These are phyloP conservation scores for Solanum chmielewskii DNA, from an alignment of 257 asterid species.

Conservation along the genomic window DNA sequence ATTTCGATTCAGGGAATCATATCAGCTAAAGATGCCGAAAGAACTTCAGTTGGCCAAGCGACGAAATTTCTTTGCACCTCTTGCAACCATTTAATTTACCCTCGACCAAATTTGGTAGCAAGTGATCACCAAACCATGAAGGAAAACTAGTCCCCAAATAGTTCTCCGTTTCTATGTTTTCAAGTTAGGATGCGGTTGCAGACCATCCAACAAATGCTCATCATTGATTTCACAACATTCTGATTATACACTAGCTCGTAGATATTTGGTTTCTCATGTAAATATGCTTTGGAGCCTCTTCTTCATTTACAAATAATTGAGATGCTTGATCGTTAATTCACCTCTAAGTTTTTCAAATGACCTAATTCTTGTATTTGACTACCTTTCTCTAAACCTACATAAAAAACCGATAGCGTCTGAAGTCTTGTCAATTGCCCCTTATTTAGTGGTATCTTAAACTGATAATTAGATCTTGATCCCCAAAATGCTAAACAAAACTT, in stretches of 20 bases:
- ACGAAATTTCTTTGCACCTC: conserved; percentile 10
- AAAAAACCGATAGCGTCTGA: background rate
- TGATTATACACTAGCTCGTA: background rate
- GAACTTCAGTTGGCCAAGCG: background rate
- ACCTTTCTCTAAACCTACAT: background rate
- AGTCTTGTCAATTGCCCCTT: background rate
- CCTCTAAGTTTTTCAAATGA: conserved; percentile 5
- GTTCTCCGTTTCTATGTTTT: background rate
- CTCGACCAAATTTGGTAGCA: background rate
- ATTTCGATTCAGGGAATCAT: background rate
- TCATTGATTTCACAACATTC: background rate
- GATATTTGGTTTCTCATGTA: background rate
- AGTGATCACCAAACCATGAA: background rate
- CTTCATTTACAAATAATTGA: background rate
- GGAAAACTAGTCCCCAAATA: conserved; percentile 1
- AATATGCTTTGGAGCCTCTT: background rate
- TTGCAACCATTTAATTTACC: background rate
- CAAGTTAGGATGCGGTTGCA: conserved; percentile 6
- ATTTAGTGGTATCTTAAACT: background rate
- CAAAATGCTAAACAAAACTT: too few species aligned
- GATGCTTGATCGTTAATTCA: background rate
- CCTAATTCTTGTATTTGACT: conserved; percentile 14
- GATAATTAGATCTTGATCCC: too few species aligned
- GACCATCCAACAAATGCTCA: conserved; percentile 8
- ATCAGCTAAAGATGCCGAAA: background rate